Base-by-base conservation (phyloP, 129 eudicot genomes). In the Centella asiatica region DNA sequence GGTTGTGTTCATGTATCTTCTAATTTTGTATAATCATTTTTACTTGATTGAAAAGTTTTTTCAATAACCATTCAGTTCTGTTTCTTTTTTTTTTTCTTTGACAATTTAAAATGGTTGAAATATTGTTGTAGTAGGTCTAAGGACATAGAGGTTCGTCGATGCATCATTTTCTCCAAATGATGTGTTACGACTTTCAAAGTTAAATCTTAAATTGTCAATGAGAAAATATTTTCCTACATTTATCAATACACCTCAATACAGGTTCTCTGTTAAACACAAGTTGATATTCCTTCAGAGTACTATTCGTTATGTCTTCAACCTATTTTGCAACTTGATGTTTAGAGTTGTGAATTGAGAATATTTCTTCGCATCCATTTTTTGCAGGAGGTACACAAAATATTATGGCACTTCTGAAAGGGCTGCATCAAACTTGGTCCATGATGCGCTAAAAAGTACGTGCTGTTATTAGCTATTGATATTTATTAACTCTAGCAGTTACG, bases 361-460 rank as follows among this genome's bases (percentile, higher is more conserved):
- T 57, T 51, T 25, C 10, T 36, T 52, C 2, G 52, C 19, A 33
- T 34, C 52, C 44, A 6, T 52, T 40, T 60, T 8, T 15, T 72
- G 54, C 80, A 92, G 99, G 87, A 68, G 96, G 69, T 92, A 92
- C 74, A 87, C 98, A 6, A 92, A 79, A 68, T 92, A 81, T 66
- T 92, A 64, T 62, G 99, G 99, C 63, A 92, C 96, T 68, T 93
- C 96, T 40, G 85, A 80, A 66, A 76, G 74, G 52, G 96, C 99
- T 7, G 99, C 99, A 31, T 55, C 72, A 69, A 78, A 85, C 26
- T 76, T 93, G 84, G 99, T 78, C 58, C 99, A 93, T 60, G 83
- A 93, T 68, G 83, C 99, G 25, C 66, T 93, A 50, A 93, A 88
- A 61, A 87, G 99, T 93, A 80, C 33, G 85, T 67, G 18, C 56